Evolutionary conservation across 2,329 filamentous ascomycete genomes (phyloP).

Genomic region (Stemphylium beticola): DNA sequence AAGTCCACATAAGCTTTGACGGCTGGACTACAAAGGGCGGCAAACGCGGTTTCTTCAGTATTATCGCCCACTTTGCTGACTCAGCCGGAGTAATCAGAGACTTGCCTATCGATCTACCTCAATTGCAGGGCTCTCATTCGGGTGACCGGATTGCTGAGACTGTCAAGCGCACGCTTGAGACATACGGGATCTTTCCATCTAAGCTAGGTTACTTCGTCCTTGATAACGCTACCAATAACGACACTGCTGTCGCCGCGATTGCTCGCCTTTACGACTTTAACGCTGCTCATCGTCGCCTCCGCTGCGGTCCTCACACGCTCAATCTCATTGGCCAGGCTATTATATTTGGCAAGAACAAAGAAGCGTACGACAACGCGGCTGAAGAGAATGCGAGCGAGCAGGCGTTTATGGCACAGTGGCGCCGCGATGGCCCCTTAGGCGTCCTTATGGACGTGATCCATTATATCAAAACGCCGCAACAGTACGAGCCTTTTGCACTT

Average conservation of each 20-base stretch:
- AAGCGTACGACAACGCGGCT: neutral
- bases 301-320: slow-evolving; percentile 8
- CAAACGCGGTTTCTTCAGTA: slow-evolving; percentile 10
- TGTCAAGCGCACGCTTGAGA: neutral
- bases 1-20: slow-evolving; percentile 13
- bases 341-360: neutral
- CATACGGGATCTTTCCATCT: neutral
- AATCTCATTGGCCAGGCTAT: slow-evolving; percentile 7
- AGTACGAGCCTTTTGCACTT: too few species aligned
- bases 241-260: neutral
- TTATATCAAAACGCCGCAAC: too few species aligned
- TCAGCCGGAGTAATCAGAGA: neutral
- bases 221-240: slow-evolving; percentile 7
- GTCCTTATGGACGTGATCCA: too few species aligned
- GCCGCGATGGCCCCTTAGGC: too few species aligned
- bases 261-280: neutral
- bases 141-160: neutral
- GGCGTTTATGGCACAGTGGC: too few species aligned
- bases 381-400: neutral
- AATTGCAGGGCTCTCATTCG: neutral
- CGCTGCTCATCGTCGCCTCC: neutral
- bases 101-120: neutral
- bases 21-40: slow-evolving; percentile 9
- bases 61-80: slow-evolving; percentile 8
- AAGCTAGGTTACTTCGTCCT: slow-evolving; percentile 13